Evolutionary conservation across 2,329 filamentous ascomycete genomes (phyloP).

Genomic region (Ustilaginoidea virens): DNA sequence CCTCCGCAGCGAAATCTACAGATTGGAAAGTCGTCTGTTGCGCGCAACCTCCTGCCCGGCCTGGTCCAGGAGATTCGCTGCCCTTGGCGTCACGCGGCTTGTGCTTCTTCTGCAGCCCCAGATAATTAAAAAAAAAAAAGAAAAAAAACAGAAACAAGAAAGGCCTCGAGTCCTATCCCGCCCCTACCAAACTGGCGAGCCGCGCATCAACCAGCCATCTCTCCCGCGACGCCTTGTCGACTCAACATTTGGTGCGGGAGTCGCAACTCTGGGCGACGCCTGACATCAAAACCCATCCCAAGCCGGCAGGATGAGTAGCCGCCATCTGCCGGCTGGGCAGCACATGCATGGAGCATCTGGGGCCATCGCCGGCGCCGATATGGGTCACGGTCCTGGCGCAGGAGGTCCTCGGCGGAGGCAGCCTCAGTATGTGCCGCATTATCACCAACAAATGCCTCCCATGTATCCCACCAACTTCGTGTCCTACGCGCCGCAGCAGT

Average conservation of each 20-base stretch:
- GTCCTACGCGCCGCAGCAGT: conserved; percentile 28
- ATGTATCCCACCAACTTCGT: conserved; percentile 39
- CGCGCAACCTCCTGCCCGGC: too few relatives aligned
- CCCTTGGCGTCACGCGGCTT: too few relatives aligned
- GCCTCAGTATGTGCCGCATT: conserved; percentile 22
- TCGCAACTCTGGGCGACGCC: conserved; percentile 19
- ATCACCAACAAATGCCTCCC: conserved; percentile 23
- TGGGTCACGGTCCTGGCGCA: conserved; percentile 16
- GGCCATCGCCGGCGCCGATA: conserved; percentile 19
- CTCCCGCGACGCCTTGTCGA: background rate
- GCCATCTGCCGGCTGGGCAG: conserved; percentile 65
- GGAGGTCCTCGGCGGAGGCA: conserved; percentile 22
- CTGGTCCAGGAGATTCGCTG: too few relatives aligned
- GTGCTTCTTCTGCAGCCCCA: too few relatives aligned
- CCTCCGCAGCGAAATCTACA: too few relatives aligned
- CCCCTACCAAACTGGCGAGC: background rate
- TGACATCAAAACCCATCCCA: conserved; percentile 27
- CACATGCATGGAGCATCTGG: conserved; percentile 33
- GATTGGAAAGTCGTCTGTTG: too few relatives aligned
- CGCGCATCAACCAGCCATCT: background rate
- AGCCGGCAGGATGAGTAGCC: conserved; percentile 63
- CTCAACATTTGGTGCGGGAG: conserved; percentile 13
- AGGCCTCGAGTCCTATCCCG: too few relatives aligned
- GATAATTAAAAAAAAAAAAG: too few relatives aligned
- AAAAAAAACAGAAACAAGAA: too few relatives aligned